Base-by-base conservation (phyloP, 1,284 basidiomycete species). In the Rhodotorula glutinis region DNA sequence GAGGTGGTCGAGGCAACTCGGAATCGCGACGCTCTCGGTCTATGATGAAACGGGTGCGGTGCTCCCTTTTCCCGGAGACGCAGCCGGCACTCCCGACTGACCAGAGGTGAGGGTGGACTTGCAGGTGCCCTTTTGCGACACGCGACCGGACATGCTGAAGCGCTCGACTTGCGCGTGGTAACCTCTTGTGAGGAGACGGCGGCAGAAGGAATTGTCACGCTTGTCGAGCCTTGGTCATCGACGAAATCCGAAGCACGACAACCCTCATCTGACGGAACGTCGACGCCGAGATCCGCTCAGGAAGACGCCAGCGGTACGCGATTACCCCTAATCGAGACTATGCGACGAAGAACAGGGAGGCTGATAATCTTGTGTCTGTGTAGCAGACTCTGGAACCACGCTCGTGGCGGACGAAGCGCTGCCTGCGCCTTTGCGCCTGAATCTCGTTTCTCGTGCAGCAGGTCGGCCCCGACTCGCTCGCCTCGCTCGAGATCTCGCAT, bases 41-140 rank as follows among this genome's bases (percentile, higher is more conserved):
- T 75, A 74, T 40, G 73, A 74, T 49, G 69, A 73, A 44, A 61
- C 67, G 0, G 69, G 66, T 68, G 40, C 40, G 65, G 10, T n/a
- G 10, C 16, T 13, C 14, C 17, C 16, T 17, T 21, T n/a, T 13
- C 13, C 21, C 9, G n/a, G 8, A 1, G 7, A 17, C 29, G 19
- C 2, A 8, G 13, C 9, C 8, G 27, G 3, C 25, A 51, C 14
- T 16, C n/a, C 5, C 25, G 17, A 17, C 49, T 27, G 25, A 51
- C 7, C n/a, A n/a, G n/a, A n/a, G n/a, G n/a, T n/a, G 25, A 23
- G 2, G 25, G 17, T 17, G 10, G 7, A 14, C 25, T 3, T 27
- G 25, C 49, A 51, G 49, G 49, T 16, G 49, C 21, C 16, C n/a
- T 51, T 27, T 27, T 51, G 25, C 49, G 49, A 17, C n/a, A 51